Evolutionary conservation across 768 basidiomycete genomes (phyloP), one percentile per base, ranked within the genome.

Genomic region (Termitomyces sp.): DNA sequence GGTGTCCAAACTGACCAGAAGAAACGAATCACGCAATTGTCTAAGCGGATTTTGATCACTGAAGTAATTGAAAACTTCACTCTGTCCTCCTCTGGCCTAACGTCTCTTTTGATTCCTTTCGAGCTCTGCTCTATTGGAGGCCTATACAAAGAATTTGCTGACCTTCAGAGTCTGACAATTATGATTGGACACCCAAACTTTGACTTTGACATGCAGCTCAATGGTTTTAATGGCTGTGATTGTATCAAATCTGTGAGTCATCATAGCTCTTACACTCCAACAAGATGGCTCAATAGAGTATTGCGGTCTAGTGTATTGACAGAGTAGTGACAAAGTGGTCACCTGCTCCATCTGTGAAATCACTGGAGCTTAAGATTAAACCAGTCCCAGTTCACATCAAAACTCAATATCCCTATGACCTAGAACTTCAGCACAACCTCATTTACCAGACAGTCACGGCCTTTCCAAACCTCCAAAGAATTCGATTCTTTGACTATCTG

Each of bases 391-490:
- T 6, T 29, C 39, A 20, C 39, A 41, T 9, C 10, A n/a, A 14
- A 13, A 12, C 1, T 0, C 2, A 10, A 20, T 20, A 7, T 3
- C n/a, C 4, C 1, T 39, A 20, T 36, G 51, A 61, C 43, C 56
- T 63, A 10, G 24, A 56, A 37, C 24, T 56, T 9, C 64, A 65
- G 9, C 32, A n/a, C 4, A 24, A 18, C n/a, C 24, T 56, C 12
- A 49, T 65, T 12, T 29, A 14, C 1, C 18, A 26, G 5, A 46
- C 58, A 5, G 20, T 46, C 9, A 27, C 27, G 5, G 54, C 44
- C 8, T 65, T 65, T 26, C 64, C 64, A 6, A 65, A 52, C 20
- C 27, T 63, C 18, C 43, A 34, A 24, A 46, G 39, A 9, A 22
- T 59, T 13, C 42, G 54, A 3, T 57, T 65, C 22, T 46, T 51